Conservation (phyloP, 2,329 filamentous ascomycete species). For the Nemania sp. region DNA sequence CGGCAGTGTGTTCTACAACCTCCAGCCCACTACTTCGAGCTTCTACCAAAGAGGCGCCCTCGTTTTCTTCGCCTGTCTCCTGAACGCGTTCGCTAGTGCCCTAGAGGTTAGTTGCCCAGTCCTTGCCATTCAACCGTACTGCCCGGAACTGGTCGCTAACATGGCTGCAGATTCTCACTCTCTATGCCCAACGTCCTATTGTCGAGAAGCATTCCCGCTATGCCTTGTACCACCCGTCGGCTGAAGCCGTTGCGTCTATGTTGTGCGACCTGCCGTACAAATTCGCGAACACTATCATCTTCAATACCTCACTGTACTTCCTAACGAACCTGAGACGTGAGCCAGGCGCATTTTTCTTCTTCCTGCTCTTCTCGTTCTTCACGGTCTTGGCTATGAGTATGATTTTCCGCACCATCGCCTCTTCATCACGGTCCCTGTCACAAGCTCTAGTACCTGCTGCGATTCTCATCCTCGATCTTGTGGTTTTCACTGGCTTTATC, state of each 20-base stretch:
- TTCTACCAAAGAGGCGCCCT: constrained; percentile 81
- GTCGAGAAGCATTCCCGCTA: constrained; percentile 89
- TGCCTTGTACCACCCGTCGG: constrained; percentile 85
- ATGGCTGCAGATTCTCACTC: constrained; percentile 67
- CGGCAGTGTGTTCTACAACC: constrained; percentile 78
- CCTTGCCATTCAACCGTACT: neutral
- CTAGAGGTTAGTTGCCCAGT: constrained; percentile 60
- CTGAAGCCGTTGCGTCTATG: constrained; percentile 87
- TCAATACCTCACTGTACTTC: constrained; percentile 84
- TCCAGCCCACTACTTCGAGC: constrained; percentile 64
- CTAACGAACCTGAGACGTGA: constrained; percentile 79
- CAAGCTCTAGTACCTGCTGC: constrained; percentile 65
- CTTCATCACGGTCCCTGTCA: constrained; percentile 70
- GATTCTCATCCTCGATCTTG: constrained; percentile 64
- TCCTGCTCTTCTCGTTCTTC: constrained; percentile 73
- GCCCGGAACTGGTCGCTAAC: constrained; percentile 25
- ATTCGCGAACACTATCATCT: constrained; percentile 70
- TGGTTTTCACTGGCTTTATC: constrained; percentile 73
- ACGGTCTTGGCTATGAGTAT: constrained; percentile 81
- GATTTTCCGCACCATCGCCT: constrained; percentile 82
- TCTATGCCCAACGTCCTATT: constrained; percentile 87
- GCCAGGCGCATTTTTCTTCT: constrained; percentile 81
- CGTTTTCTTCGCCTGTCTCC: constrained; percentile 84
- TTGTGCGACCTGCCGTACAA: constrained; percentile 85
- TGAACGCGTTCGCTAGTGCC: constrained; percentile 81